Evolutionary conservation across 2,329 filamentous ascomycete species (phyloP).

Genomic region (Diaporthe vaccinii): DNA sequence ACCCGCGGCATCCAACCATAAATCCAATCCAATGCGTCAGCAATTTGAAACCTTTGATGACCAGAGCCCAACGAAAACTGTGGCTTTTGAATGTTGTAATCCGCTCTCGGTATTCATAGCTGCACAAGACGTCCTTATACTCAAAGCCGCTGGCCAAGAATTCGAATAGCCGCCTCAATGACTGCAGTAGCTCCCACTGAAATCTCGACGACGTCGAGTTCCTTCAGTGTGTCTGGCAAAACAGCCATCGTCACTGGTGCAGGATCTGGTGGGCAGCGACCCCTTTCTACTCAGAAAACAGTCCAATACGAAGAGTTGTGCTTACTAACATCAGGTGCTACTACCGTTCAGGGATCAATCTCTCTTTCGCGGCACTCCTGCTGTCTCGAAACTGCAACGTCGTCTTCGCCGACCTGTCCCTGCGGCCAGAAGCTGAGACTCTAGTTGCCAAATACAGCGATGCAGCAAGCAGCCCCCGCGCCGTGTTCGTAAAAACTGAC

Average conservation of each 20-base stretch:
- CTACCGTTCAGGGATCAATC: slow-evolving; percentile 54
- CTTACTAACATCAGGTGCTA: slow-evolving; percentile 22
- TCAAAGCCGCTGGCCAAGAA: neutral
- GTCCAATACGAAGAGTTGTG: too few relatives aligned
- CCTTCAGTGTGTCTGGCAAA: slow-evolving; percentile 54
- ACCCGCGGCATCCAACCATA: neutral
- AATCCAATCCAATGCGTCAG: neutral
- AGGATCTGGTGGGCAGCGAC: slow-evolving; percentile 59
- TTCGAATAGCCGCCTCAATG: neutral
- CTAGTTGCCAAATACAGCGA: slow-evolving; percentile 48
- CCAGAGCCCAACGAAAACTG: neutral
- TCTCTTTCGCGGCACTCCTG: slow-evolving; percentile 59
- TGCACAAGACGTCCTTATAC: neutral
- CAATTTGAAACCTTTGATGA: neutral
- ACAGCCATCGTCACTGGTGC: slow-evolving; percentile 68
- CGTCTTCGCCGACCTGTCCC: slow-evolving; percentile 58
- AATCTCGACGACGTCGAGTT: neutral
- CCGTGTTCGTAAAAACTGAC: slow-evolving; percentile 59
- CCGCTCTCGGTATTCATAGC: neutral
- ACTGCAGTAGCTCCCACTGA: slow-evolving; percentile 2
- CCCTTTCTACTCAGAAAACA: neutral
- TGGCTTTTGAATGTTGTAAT: neutral
- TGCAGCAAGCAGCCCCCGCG: slow-evolving; percentile 46
- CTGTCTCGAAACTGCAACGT: slow-evolving; percentile 59
- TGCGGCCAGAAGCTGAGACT: slow-evolving; percentile 57